Evolutionary conservation across 768 basidiomycete species (phyloP), one percentile per base, ranked within the genome.

Genomic region (Mycena galericulata): DNA sequence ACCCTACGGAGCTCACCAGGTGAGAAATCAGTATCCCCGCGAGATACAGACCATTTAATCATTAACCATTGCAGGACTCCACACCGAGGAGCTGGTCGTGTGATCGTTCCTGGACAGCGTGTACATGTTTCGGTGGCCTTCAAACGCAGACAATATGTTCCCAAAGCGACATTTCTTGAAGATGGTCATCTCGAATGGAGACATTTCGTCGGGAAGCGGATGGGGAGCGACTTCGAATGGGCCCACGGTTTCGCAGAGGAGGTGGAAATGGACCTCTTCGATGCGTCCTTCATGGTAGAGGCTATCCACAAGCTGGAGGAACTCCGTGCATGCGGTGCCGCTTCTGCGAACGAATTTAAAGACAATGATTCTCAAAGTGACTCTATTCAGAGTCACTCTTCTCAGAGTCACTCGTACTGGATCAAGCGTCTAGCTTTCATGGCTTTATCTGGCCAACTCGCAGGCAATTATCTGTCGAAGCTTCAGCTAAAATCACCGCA

Each of bases 401-500:
- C 6, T 36, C 8, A 14, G 14, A 36, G 34, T 14, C 46, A 61
- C 7, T 2, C 5, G 0, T 50, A 61, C 27, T 61, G 59, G 59
- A 61, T 61, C 46, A 36, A 50, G 18, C 59, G 59, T 11, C 22
- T 61, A n/a, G n/a, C 46, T 0, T 61, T 61, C 59, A 61, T 61
- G 6, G 34, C 59, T n/a, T 47, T 49, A 24, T 61, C 59, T 5
- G 46, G 59, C 15, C 30, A 61, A 27, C 32, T 61, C 2, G 59
- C 59, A 2, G 32, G 46, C 0, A 47, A 61, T 38, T 61, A 61
- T 11, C 14, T 61, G 14, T 30, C 60, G 0, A 50, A 47, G 8
- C 49, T 62, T 9, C 12, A 22, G 34, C 46, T 20, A 29, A 40
- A 5, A 1, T 14, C 24, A 20, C 47, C 49, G 2, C 45, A 59